These are phyloP conservation scores for Podospora tetraspora DNA, from an alignment of 495 filamentous ascomycete genomes.

Conservation along the genomic window DNA sequence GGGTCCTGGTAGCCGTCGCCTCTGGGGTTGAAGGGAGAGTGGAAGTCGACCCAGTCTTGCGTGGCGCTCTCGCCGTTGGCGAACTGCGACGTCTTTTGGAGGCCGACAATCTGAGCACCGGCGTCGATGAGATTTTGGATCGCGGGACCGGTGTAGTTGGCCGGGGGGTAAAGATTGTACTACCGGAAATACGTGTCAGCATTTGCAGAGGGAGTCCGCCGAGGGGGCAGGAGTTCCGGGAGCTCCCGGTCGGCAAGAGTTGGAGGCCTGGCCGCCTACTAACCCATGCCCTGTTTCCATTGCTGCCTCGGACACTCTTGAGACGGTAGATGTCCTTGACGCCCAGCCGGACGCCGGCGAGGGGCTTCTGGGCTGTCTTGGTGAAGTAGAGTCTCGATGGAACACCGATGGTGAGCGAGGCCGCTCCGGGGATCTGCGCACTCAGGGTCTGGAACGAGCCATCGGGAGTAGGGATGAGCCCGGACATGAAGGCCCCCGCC, in stretches of 20 bases:
- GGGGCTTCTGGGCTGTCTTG: constrained; percentile 36
- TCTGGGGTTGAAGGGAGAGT: constrained; percentile 52
- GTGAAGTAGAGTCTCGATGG: constrained; percentile 52
- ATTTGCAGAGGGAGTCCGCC: no score
- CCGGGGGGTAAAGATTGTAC: constrained; percentile 47
- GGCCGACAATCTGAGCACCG: constrained; percentile 56
- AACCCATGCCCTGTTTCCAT: constrained; percentile 50
- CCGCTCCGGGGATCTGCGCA: constrained; percentile 29
- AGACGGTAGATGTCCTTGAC: constrained; percentile 61
- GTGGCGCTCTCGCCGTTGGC: constrained; percentile 53
- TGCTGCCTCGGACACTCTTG: constrained; percentile 48
- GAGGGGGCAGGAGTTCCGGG: no score
- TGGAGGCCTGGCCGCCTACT: no score
- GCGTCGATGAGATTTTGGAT: constrained; percentile 54
- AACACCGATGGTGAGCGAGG: constrained; percentile 34
- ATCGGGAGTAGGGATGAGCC: constrained; percentile 31
- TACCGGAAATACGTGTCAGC: no score
- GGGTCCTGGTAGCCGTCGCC: constrained; percentile 54
- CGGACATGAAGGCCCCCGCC: constrained; percentile 35
- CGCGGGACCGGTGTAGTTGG: constrained; percentile 40
- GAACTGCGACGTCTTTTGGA: constrained; percentile 56
- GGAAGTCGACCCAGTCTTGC: constrained; percentile 50
- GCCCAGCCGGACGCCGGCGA: constrained; percentile 50
- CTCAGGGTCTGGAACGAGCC: constrained; percentile 37
- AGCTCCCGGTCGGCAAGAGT: no score